Evolutionary conservation across 2,329 filamentous ascomycete species (phyloP).

Genomic region (Blastomyces parvus): DNA sequence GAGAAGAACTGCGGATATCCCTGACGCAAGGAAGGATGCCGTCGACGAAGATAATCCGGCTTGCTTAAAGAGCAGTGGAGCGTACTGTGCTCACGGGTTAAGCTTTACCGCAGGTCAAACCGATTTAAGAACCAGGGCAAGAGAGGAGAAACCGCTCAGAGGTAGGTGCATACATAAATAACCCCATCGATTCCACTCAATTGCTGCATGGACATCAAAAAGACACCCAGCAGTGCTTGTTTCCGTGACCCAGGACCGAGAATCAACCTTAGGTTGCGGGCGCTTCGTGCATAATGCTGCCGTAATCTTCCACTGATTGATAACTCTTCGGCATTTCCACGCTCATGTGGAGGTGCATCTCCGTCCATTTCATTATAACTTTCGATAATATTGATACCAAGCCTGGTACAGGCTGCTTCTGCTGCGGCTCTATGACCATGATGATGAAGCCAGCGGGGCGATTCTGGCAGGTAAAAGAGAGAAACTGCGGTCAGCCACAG

Average conservation of each 20-base stretch:
- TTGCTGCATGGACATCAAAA: slow-evolving; percentile 52
- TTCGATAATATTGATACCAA: slow-evolving; percentile 39
- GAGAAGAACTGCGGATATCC: slow-evolving; percentile 51
- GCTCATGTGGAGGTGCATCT: slow-evolving; percentile 12
- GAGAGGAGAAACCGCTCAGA: background rate
- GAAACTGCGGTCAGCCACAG: slow-evolving; percentile 22
- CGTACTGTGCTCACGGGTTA: slow-evolving; percentile 38
- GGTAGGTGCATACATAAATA: slow-evolving; percentile 41
- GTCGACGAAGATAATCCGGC: slow-evolving; percentile 48
- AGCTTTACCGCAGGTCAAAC: no score
- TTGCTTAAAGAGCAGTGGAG: slow-evolving; percentile 50
- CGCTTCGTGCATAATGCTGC: background rate
- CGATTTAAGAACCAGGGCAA: no score
- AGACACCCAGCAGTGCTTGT: slow-evolving; percentile 45
- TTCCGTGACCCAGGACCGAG: slow-evolving; percentile 34
- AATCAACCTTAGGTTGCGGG: background rate
- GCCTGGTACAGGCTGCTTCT: slow-evolving; percentile 30
- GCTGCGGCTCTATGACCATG: slow-evolving; percentile 43
- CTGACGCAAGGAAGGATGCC: slow-evolving; percentile 52
- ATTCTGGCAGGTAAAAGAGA: slow-evolving; percentile 41
- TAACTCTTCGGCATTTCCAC: background rate
- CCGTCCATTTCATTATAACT: slow-evolving; percentile 32
- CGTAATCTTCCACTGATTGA: background rate
- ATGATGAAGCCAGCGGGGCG: slow-evolving; percentile 48
- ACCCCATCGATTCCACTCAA: slow-evolving; percentile 55